These are phyloP conservation scores for Mayamaea pseudoterrestris DNA, from an alignment of 108 stramenopile genomes.

Conservation along the genomic window DNA sequence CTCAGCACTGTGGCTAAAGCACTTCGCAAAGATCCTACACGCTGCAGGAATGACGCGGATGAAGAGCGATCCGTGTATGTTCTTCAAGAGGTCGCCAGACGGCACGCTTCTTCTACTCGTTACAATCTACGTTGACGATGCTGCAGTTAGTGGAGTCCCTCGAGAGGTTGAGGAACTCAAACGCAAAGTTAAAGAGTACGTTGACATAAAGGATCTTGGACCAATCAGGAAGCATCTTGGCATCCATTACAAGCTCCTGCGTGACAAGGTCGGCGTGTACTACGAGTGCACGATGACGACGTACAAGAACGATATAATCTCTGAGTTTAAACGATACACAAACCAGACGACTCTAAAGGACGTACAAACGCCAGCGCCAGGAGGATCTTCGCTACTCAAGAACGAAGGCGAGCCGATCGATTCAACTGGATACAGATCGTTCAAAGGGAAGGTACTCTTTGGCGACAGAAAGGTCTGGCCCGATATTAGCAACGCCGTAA, in stretches of 20 bases:
- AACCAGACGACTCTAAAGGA: no score
- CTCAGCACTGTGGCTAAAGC: no score
- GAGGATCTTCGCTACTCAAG: constrained; percentile 6
- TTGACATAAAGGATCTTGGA: constrained; percentile 9
- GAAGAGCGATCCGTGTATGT: neutral
- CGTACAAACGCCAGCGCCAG: constrained; percentile 10
- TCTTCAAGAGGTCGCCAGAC: neutral
- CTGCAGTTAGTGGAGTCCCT: constrained; percentile 1
- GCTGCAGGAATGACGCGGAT: neutral
- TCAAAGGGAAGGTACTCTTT: constrained; percentile 11
- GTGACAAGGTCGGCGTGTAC: neutral
- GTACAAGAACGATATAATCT: constrained; percentile 2
- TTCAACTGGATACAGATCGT: neutral
- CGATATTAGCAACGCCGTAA: constrained; percentile 7
- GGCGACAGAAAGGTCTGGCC: constrained; percentile 4
- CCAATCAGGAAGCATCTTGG: constrained; percentile 14
- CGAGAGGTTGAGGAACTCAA: constrained; percentile 7
- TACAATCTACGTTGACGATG: constrained; percentile 13
- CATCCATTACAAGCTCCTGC: constrained; percentile 8
- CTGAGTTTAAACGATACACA: no score
- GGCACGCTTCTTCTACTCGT: neutral
- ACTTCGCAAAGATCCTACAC: no score
- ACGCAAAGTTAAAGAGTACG: constrained; percentile 3
- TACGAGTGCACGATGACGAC: neutral
- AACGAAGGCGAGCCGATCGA: constrained; percentile 4